phyloP scores from a whole-genome alignment of 75 land plant species.

The Sequoia sempervirens region DNA sequence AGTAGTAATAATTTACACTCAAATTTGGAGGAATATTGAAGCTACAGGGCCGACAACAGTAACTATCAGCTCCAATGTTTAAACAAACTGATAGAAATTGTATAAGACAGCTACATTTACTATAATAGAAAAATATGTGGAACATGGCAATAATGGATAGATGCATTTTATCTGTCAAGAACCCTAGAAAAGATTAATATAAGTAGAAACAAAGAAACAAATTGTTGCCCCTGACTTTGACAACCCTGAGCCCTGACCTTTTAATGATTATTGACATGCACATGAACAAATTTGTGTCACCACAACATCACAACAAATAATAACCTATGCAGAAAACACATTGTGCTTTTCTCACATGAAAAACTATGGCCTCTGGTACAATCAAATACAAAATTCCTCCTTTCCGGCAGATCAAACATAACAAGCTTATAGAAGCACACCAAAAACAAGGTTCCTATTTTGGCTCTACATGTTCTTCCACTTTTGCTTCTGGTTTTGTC shows the following conservation, averaged over 20 bases:
- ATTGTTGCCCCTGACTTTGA: not conserved
- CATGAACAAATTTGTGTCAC: not conserved
- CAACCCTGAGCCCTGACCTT: not conserved
- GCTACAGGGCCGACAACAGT: not conserved
- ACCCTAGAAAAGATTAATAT: not conserved
- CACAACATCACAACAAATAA: not conserved
- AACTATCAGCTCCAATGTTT: too few relatives aligned
- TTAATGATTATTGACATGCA: not conserved
- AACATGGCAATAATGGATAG: not conserved
- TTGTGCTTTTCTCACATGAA: not conserved
- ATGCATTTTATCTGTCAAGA: not conserved
- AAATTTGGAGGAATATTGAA: not conserved
- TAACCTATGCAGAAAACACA: not conserved
- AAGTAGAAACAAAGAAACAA: not conserved
- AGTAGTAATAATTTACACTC: not conserved
- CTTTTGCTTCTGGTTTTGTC: not conserved
- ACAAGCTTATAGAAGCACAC: not conserved
- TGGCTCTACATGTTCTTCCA: not conserved
- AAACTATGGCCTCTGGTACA: conserved; percentile 5
- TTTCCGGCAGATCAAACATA: not conserved
- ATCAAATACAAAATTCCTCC: not conserved
- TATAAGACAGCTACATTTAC: not conserved
- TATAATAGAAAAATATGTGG: not conserved
- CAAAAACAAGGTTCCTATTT: not conserved
- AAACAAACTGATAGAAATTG: not conserved